Percentiles rank a stretch among this genome's conserved stretches.
Evolutionary conservation across 1,284 basidiomycete genomes (phyloP).

Genomic region (Apiotrichum gamsii): DNA sequence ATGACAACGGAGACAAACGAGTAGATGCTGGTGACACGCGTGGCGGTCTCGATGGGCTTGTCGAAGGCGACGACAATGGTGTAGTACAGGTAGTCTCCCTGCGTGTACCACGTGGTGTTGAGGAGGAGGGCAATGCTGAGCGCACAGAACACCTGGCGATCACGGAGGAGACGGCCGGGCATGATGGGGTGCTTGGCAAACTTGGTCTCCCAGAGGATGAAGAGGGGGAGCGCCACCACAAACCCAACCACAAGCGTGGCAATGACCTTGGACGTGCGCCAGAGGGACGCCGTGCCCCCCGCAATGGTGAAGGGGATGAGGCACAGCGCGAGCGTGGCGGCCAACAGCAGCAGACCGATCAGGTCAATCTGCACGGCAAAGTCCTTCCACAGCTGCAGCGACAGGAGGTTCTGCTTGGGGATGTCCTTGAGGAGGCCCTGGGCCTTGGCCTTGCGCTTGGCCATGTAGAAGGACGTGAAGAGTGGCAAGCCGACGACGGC

Average conservation of each 20-base stretch:
- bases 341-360: slow-evolving; percentile 41
- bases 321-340: slow-evolving; percentile 23
- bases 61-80: slow-evolving; percentile 46
- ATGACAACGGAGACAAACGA: slow-evolving; percentile 45
- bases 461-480: slow-evolving; percentile 35
- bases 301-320: slow-evolving; percentile 47
- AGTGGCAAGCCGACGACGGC: slow-evolving; percentile 42
- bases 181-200: slow-evolving; percentile 43
- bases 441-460: slow-evolving; percentile 27
- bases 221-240: slow-evolving; percentile 38
- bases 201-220: slow-evolving; percentile 45
- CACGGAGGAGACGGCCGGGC: slow-evolving; percentile 44
- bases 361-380: slow-evolving; percentile 48
- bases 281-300: slow-evolving; percentile 26
- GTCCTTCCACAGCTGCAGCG: slow-evolving; percentile 22
- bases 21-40: slow-evolving; percentile 46
- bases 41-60: slow-evolving; percentile 40
- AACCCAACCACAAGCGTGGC: slow-evolving; percentile 44
- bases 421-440: slow-evolving; percentile 25
- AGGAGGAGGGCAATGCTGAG: slow-evolving; percentile 45
- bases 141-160: slow-evolving; percentile 44
- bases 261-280: slow-evolving; percentile 42
- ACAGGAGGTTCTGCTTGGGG: slow-evolving; percentile 13
- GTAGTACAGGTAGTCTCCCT: slow-evolving; percentile 45
- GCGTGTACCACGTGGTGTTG: slow-evolving; percentile 46